Percentiles rank a stretch among this genome's conserved stretches.
These are phyloP conservation scores for Gossypium gossypioides DNA, from an alignment of 441 rosid species.

Conservation along the genomic window DNA sequence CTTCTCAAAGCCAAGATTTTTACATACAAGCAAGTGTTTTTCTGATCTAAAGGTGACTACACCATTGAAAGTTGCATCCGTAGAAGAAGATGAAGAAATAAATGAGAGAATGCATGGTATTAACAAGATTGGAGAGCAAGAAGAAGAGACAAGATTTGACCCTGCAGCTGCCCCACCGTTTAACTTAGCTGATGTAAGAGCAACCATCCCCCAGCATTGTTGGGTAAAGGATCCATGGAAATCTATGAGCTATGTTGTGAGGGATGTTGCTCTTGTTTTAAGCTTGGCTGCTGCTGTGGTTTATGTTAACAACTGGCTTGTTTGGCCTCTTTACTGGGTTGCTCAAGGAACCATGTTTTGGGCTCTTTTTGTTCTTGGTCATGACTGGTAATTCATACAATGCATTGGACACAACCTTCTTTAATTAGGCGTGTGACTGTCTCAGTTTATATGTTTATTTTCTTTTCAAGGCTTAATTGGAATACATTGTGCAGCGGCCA, in stretches of 20 bases:
- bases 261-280: conserved; percentile 66
- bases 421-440: not conserved
- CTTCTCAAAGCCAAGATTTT: conserved; percentile 20
- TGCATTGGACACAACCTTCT: not conserved
- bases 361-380: conserved; percentile 97
- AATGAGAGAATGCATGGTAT: conserved; percentile 14
- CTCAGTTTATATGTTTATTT: not conserved
- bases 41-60: conserved; percentile 17
- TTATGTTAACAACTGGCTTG: conserved; percentile 56
- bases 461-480: not conserved
- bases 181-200: conserved; percentile 65
- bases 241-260: conserved; percentile 85
- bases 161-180: conserved; percentile 77
- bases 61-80: conserved; percentile 21
- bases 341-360: conserved; percentile 97
- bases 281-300: conserved; percentile 77
- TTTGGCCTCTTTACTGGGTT: conserved; percentile 91
- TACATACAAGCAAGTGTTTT: conserved; percentile 12
- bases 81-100: conserved; percentile 18
- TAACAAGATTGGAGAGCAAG: conserved; percentile 11
- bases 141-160: conserved; percentile 30
- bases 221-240: conserved; percentile 90
- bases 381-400: conserved; percentile 60
- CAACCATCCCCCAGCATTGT: conserved; percentile 89
- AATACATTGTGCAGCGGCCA: conserved; percentile 51